Percentiles rank a stretch among this genome's conserved stretches.
These are phyloP conservation scores for Macaranga tanarius DNA, from an alignment of 441 rosid species.

Conservation along the genomic window DNA sequence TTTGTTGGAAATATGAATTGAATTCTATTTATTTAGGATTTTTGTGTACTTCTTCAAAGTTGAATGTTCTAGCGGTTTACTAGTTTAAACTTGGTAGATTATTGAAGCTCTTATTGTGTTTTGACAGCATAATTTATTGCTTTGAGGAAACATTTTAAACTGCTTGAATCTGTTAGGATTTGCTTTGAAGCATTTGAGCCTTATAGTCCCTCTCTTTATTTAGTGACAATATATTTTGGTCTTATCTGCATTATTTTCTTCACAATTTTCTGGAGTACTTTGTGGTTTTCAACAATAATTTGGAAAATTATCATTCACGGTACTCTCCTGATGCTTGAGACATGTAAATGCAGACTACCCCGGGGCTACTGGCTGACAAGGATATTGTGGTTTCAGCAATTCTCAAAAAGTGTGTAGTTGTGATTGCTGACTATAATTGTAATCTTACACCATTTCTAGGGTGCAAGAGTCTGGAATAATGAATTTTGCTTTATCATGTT, in stretches of 20 bases:
- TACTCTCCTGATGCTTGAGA: slow-evolving; percentile 27
- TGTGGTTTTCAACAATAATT: background rate
- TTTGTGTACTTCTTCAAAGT: slow-evolving; percentile 9
- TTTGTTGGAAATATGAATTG: slow-evolving; percentile 24
- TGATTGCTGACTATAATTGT: slow-evolving; percentile 1
- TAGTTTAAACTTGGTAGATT: too few species aligned
- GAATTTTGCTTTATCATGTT: slow-evolving; percentile 28
- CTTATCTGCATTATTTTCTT: background rate
- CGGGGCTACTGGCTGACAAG: slow-evolving; percentile 62
- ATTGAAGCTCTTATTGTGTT: background rate
- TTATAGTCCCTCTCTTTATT: background rate
- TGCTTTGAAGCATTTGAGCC: background rate
- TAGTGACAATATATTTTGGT: background rate
- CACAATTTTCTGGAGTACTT: background rate
- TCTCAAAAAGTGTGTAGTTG: slow-evolving; percentile 56
- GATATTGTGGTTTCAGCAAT: slow-evolving; percentile 63
- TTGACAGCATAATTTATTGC: slow-evolving; percentile 12
- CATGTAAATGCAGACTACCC: slow-evolving; percentile 61
- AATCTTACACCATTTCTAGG: background rate
- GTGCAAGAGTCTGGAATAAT: background rate
- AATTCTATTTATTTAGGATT: background rate
- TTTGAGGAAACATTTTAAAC: background rate
- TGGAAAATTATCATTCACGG: slow-evolving; percentile 13
- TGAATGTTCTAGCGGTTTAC: too few species aligned
- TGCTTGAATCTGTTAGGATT: background rate